These are phyloP conservation scores for Petunia secreta DNA, from an alignment of 257 asterid genomes.

Conservation along the genomic window DNA sequence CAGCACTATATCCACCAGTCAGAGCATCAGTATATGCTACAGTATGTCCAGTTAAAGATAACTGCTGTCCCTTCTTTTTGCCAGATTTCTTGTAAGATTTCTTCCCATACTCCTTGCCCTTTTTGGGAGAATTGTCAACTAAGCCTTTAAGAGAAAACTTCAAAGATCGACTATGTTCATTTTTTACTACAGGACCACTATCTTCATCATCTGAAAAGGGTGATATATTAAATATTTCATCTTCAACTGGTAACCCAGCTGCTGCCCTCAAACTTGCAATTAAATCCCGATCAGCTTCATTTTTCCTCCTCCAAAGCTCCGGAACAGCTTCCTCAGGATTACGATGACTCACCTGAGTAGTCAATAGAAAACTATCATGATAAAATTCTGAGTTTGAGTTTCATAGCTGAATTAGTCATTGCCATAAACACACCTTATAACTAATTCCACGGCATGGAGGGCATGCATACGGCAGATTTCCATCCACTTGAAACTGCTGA, in stretches of 20 bases:
- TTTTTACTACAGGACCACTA: conserved; percentile 54
- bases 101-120: conserved; percentile 70
- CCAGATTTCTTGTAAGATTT: conserved; percentile 65
- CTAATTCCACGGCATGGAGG: conserved; percentile 95
- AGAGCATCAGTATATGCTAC: conserved; percentile 44
- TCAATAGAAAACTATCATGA: not conserved
- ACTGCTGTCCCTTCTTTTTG: conserved; percentile 59
- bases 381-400: not conserved
- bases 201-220: conserved; percentile 98
- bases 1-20: conserved; percentile 40
- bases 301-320: conserved; percentile 98
- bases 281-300: conserved; percentile 82
- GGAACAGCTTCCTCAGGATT: conserved; percentile 85
- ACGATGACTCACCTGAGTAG: conserved; percentile 51
- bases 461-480: conserved; percentile 87
- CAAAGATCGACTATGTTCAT: conserved; percentile 67
- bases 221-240: conserved; percentile 74
- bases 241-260: conserved; percentile 97
- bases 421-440: conserved; percentile 58
- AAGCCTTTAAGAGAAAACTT: conserved; percentile 84
- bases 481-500: conserved; percentile 89
- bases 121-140: conserved; percentile 72
- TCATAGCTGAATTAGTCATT: conserved; percentile 23
- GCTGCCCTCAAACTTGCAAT: conserved; percentile 83
- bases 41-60: conserved; percentile 43